Conservation (phyloP, 2,329 filamentous ascomycete genomes). For the Ophiostoma sp. region DNA sequence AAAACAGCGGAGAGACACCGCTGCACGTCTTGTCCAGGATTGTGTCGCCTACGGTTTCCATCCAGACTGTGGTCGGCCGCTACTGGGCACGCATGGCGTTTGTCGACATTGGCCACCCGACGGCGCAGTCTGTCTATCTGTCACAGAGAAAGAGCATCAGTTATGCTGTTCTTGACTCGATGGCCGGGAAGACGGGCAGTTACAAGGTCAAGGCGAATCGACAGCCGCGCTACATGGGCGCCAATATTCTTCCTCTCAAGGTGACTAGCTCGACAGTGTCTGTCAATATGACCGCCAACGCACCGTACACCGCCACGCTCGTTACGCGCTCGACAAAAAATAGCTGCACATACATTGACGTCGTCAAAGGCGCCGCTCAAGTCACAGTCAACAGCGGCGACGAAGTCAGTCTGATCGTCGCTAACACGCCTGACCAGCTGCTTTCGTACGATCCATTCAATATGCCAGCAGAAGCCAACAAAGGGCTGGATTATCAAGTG, state of each 20-base stretch:
- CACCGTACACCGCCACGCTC: background rate
- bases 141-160: constrained; percentile 31
- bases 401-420: constrained; percentile 48
- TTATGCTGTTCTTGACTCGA: background rate
- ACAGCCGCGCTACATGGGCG: constrained; percentile 3
- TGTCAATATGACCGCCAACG: background rate
- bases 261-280: background rate
- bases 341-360: background rate
- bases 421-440: constrained; percentile 47
- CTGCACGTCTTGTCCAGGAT: background rate
- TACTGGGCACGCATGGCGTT: constrained; percentile 58
- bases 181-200: background rate
- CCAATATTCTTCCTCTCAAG: background rate
- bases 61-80: constrained; percentile 45
- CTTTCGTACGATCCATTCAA: constrained; percentile 47
- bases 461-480: constrained; percentile 32
- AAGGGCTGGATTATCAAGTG: constrained; percentile 43
- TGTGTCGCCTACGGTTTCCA: constrained; percentile 31
- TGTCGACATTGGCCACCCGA: constrained; percentile 50
- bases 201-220: background rate
- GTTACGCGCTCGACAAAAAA: background rate
- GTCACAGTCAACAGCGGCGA: constrained; percentile 36
- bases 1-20: background rate
- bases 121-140: constrained; percentile 43
- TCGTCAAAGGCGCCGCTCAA: background rate